Percentiles rank a stretch among this genome's conserved stretches.
Evolutionary conservation across 257 asterid species (phyloP).

Genomic region (Verbascum thapsus): DNA sequence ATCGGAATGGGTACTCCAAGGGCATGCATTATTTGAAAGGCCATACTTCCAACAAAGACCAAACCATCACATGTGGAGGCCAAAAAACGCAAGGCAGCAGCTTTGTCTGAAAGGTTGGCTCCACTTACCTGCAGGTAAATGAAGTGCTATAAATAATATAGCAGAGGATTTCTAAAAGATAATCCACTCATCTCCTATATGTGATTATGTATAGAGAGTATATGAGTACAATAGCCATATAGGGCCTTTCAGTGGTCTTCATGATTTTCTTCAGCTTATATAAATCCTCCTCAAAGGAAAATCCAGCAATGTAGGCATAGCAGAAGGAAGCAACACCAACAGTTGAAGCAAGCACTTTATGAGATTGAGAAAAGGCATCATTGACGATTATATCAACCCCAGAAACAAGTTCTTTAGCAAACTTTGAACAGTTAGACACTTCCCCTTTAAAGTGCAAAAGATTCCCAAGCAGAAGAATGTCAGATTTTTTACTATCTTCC

Average conservation of each 20-base stretch:
- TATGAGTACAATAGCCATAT: constrained; percentile 70
- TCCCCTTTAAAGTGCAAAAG: constrained; percentile 66
- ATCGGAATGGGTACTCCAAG: constrained; percentile 64
- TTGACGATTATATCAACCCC: constrained; percentile 83
- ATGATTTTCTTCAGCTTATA: constrained; percentile 61
- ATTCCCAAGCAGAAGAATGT: constrained; percentile 68
- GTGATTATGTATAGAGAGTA: constrained; percentile 28
- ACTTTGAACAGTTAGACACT: constrained; percentile 65
- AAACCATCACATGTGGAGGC: constrained; percentile 78
- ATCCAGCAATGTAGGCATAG: constrained; percentile 72
- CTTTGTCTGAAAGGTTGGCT: constrained; percentile 67
- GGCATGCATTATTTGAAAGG: constrained; percentile 83
- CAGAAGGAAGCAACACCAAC: constrained; percentile 80
- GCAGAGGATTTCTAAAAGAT: constrained; percentile 19
- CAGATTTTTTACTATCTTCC: constrained; percentile 39
- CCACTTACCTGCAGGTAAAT: constrained; percentile 73
- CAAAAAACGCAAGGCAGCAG: constrained; percentile 59
- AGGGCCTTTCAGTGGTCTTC: constrained; percentile 52
- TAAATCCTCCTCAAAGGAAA: constrained; percentile 68
- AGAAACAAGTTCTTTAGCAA: constrained; percentile 62
- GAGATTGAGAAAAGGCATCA: constrained; percentile 83
- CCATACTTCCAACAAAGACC: constrained; percentile 78
- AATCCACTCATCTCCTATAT: not conserved
- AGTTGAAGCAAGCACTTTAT: constrained; percentile 83
- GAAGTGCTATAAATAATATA: constrained; percentile 23